Conservation (phyloP, 2,329 filamentous ascomycete genomes). For the Coccinonectria pachysandricola region DNA sequence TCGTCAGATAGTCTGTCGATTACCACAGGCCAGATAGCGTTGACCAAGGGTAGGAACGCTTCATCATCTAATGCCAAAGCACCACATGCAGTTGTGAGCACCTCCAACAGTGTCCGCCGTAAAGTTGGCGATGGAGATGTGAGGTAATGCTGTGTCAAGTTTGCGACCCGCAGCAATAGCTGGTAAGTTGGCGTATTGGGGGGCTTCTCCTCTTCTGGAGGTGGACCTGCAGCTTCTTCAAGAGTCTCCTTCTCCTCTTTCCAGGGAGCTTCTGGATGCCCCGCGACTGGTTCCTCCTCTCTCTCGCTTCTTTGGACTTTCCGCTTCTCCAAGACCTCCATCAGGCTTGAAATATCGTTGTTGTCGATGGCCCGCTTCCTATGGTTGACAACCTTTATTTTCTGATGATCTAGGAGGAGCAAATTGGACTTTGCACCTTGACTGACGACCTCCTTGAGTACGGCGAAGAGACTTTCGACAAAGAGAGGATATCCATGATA, state of each 20-base stretch:
- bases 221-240: constrained; percentile 25
- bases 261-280: constrained; percentile 28
- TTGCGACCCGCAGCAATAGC: constrained; percentile 72
- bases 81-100: constrained; percentile 63
- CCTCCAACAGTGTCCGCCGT: constrained; percentile 64
- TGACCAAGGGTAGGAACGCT: constrained; percentile 77
- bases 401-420: constrained; percentile 34
- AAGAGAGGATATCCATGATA: constrained; percentile 87
- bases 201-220: constrained; percentile 38
- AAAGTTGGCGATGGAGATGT: constrained; percentile 74
- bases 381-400: constrained; percentile 28
- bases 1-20: constrained; percentile 54
- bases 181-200: constrained; percentile 69
- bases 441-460: constrained; percentile 72
- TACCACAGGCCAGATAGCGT: constrained; percentile 82
- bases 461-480: constrained; percentile 75
- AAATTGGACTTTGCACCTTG: constrained; percentile 58
- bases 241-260: constrained; percentile 25
- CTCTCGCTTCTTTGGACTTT: constrained; percentile 28
- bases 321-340: constrained; percentile 50
- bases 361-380: constrained; percentile 26
- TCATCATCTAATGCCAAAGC: constrained; percentile 68
- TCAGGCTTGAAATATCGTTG: constrained; percentile 33
- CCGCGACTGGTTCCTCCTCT: constrained; percentile 17
- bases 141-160: constrained; percentile 80